A percentile compares a stretch with the other conserved stretches of the same genome.
Evolutionary conservation across 768 basidiomycete species (phyloP).

Genomic region (Dacryopinax primogenitus): DNA sequence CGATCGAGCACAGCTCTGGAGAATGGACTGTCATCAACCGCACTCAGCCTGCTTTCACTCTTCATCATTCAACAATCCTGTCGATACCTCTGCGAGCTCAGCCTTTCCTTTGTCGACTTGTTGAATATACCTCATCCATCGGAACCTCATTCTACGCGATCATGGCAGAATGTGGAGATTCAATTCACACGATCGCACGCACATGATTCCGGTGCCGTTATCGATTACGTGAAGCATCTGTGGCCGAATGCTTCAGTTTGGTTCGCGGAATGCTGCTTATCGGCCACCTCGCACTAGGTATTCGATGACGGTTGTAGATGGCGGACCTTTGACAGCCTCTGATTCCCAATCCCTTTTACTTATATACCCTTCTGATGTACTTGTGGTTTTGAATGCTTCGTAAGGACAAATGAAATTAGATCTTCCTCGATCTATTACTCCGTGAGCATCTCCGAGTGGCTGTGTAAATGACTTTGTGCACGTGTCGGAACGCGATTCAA

Average conservation of each 20-base stretch:
- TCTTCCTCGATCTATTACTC: no score
- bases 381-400: no score
- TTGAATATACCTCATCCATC: neutral
- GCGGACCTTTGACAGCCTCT: no score
- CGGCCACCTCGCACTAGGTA: no score
- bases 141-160: neutral
- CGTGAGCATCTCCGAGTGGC: neutral
- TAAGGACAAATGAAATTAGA: no score
- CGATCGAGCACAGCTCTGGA: neutral
- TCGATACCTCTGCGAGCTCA: neutral
- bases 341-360: no score
- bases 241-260: neutral
- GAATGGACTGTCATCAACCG: neutral
- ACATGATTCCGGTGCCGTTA: neutral
- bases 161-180: neutral
- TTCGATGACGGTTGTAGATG: no score
- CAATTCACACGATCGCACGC: neutral
- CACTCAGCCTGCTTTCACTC: neutral
- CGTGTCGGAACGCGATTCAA: slow-evolving; percentile 7
- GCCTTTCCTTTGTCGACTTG: neutral
- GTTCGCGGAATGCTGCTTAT: neutral
- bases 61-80: neutral
- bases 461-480: slow-evolving; percentile 5
- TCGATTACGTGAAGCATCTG: neutral
- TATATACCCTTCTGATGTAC: no score